A percentile compares a stretch with the other conserved stretches of the same genome.
These are phyloP conservation scores for Typha latifolia DNA, from an alignment of 176 grass and related monocot species.

Conservation along the genomic window DNA sequence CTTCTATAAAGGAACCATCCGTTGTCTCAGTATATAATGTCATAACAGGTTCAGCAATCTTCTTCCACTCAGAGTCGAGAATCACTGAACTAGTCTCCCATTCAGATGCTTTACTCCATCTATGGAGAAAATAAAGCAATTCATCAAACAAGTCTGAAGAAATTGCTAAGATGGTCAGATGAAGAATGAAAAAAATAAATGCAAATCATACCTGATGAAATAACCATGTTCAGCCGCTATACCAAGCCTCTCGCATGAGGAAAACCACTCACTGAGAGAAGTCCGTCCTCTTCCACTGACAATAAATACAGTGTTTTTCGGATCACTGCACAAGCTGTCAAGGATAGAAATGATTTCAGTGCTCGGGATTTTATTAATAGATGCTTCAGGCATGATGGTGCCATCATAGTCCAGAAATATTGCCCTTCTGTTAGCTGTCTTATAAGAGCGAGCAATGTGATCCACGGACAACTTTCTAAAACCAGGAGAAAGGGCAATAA, in stretches of 20 bases:
- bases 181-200: background rate
- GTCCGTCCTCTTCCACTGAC: constrained; percentile 53
- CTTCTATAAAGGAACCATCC: constrained; percentile 77
- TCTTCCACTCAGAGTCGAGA: constrained; percentile 52
- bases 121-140: constrained; percentile 28
- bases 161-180: background rate
- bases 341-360: constrained; percentile 56
- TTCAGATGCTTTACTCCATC: constrained; percentile 50
- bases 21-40: constrained; percentile 77
- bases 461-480: constrained; percentile 61
- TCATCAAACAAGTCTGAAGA: background rate
- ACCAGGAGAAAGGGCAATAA: constrained; percentile 61
- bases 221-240: constrained; percentile 87
- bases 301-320: constrained; percentile 63
- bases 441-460: constrained; percentile 44
- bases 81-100: constrained; percentile 51
- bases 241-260: constrained; percentile 60
- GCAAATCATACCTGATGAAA: constrained; percentile 54
- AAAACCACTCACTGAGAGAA: constrained; percentile 53
- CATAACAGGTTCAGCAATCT: constrained; percentile 83
- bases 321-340: constrained; percentile 56
- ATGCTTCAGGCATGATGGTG: constrained; percentile 62
- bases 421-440: constrained; percentile 42
- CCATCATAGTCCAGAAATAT: constrained; percentile 92
- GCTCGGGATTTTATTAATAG: constrained; percentile 46